Conservation (phyloP, 2,329 filamentous ascomycete species). For the Capronia americana region DNA sequence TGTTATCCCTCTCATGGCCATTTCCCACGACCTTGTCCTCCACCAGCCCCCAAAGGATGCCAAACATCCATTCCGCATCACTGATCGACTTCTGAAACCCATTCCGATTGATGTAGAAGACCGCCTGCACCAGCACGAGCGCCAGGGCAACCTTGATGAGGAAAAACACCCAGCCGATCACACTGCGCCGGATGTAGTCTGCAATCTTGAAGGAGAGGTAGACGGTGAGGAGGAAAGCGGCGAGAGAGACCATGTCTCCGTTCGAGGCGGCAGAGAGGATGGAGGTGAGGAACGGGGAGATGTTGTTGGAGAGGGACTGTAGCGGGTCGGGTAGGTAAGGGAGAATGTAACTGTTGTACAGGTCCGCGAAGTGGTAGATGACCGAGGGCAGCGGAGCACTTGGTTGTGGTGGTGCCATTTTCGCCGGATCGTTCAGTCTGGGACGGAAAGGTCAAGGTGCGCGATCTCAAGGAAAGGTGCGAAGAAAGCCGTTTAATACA, state of each 20-base stretch:
- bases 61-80: conserved; percentile 35
- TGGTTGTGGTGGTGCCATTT: conserved; percentile 12
- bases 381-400: conserved; percentile 26
- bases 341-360: conserved; percentile 41
- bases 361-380: conserved; percentile 35
- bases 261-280: conserved; percentile 37
- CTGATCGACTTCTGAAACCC: conserved; percentile 33
- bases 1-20: conserved; percentile 17
- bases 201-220: conserved; percentile 37
- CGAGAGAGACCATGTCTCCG: conserved; percentile 35
- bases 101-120: conserved; percentile 35
- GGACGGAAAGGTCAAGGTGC: neutral
- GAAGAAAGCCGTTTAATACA: neutral
- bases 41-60: conserved; percentile 32
- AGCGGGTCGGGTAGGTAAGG: conserved; percentile 37
- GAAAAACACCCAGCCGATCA: conserved; percentile 38
- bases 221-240: conserved; percentile 32
- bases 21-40: conserved; percentile 25
- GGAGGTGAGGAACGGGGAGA: conserved; percentile 45
- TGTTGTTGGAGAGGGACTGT: conserved; percentile 33
- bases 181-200: conserved; percentile 37
- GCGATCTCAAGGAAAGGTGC: neutral
- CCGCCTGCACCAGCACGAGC: conserved; percentile 30
- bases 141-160: conserved; percentile 35
- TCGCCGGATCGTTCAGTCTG: neutral